A percentile compares a stretch with the other conserved stretches of the same genome.
Conservation (phyloP, 441 rosid genomes). For the Euphorbia neoarborescens region DNA sequence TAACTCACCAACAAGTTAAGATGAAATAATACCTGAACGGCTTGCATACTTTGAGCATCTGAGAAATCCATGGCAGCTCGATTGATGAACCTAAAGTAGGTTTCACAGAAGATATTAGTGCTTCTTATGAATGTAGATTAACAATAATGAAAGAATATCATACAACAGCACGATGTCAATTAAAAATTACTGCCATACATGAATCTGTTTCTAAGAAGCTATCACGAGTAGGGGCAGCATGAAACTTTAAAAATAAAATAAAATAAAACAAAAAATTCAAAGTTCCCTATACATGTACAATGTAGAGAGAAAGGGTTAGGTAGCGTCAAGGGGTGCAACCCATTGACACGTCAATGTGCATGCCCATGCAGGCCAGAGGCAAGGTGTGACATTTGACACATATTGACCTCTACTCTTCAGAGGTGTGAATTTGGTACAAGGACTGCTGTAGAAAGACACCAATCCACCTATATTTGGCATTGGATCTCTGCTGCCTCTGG, state of each 20-base stretch:
- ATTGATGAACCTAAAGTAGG: constrained; percentile 59
- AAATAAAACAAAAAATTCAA: too few species aligned
- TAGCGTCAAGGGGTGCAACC: too few species aligned
- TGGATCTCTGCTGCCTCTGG: too few species aligned
- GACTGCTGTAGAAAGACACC: too few species aligned
- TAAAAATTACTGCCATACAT: background rate
- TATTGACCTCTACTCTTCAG: too few species aligned
- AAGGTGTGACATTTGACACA: too few species aligned
- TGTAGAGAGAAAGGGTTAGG: background rate
- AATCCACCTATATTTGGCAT: too few species aligned
- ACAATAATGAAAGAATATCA: background rate
- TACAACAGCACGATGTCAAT: background rate
- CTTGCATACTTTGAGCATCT: constrained; percentile 85
- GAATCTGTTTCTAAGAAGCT: background rate
- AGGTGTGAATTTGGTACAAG: too few species aligned
- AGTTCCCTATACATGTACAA: background rate
- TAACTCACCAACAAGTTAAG: constrained; percentile 4
- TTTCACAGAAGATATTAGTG: background rate
- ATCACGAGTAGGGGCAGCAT: background rate
- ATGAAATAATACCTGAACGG: constrained; percentile 61
- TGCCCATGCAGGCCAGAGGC: too few species aligned
- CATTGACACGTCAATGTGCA: too few species aligned
- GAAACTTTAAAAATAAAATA: background rate
- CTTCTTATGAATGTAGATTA: background rate
- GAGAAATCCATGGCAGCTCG: constrained; percentile 92